Base-by-base conservation (phyloP, 2,329 filamentous ascomycete genomes). In the Exophiala aquamarina region DNA sequence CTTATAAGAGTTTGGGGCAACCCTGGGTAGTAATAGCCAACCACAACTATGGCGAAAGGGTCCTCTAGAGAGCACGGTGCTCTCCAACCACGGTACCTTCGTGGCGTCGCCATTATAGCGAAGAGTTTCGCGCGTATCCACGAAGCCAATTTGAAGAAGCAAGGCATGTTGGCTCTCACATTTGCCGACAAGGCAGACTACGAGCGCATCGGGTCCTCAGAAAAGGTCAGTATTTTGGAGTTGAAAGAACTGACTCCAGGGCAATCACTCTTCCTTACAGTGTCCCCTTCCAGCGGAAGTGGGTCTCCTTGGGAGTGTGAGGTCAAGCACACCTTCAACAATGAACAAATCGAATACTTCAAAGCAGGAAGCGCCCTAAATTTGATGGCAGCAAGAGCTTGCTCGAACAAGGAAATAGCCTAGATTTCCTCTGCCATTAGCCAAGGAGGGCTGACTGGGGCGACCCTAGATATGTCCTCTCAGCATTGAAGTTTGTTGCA, bases 121-220 rank as follows among this genome's bases (percentile, higher is more conserved):
- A 86, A 89, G 68, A 89, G 83, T 58, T 98, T 98, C 69, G 93
- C 93, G 66, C 93, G 93, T 87, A 98, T 98, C 68, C 93, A 98
- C 82, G 93, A 98, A 82, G 98, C 93, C 79, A 98, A 98, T 83
- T 76, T 98, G 78, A 98, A 98, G 89, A 98, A 98, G 86, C 93
- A 98, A 83, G 93, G 93, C 75, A 96, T 98, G 92, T 87, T 98
- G 76, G 93, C 93, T 65, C 82, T 98, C 58, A 97, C 91, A 63
- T 98, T 98, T 77, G 74, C 83, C 49, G 84, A 97, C 68, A 91
- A 92, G 47, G 92, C 86, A 69, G 93, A 98, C 73, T 98, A 98
- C 73, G 93, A 98, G 72, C 95, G 89, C 82, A 91, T 98, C 72
- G 82, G 86, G 69, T 87, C 90, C 59, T 85, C 92, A 52, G 93